These are phyloP conservation scores for Oemleria cerasiformis DNA, from an alignment of 306 rosid species.

Conservation along the genomic window DNA sequence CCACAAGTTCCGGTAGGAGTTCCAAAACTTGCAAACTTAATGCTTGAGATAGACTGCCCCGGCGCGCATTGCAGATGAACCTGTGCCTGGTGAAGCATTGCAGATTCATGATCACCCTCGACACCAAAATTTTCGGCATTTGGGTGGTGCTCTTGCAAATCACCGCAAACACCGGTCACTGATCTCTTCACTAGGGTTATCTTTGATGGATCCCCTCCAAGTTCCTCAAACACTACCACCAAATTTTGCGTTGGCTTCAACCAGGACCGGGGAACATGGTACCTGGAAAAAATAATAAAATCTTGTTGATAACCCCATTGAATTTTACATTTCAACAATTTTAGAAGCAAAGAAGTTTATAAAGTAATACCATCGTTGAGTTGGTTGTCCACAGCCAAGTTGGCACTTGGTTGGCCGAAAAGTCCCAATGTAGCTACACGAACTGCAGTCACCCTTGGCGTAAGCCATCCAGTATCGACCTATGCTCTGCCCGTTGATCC, in stretches of 20 bases:
- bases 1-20: conserved; percentile 41
- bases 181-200: conserved; percentile 62
- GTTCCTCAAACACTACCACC: conserved; percentile 79
- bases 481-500: conserved; percentile 95
- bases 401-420: conserved; percentile 59
- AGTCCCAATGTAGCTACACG: conserved; percentile 72
- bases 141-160: conserved; percentile 34
- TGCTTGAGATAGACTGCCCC: conserved; percentile 36
- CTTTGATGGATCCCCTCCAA: conserved; percentile 85
- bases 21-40: conserved; percentile 43
- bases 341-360: neutral
- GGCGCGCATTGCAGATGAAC: conserved; percentile 33
- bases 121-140: conserved; percentile 14
- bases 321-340: neutral
- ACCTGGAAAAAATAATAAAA: conserved; percentile 51
- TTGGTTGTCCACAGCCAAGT: conserved; percentile 84
- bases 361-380: conserved; percentile 74
- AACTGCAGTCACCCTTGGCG: conserved; percentile 70
- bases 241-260: conserved; percentile 75
- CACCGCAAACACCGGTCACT: conserved; percentile 34
- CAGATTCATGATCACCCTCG: conserved; percentile 23
- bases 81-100: conserved; percentile 17
- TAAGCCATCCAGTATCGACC: conserved; percentile 95
- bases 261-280: conserved; percentile 96
- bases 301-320: neutral